Conservation (phyloP, 139 green algal genomes). For the Micromonas pusilla region DNA sequence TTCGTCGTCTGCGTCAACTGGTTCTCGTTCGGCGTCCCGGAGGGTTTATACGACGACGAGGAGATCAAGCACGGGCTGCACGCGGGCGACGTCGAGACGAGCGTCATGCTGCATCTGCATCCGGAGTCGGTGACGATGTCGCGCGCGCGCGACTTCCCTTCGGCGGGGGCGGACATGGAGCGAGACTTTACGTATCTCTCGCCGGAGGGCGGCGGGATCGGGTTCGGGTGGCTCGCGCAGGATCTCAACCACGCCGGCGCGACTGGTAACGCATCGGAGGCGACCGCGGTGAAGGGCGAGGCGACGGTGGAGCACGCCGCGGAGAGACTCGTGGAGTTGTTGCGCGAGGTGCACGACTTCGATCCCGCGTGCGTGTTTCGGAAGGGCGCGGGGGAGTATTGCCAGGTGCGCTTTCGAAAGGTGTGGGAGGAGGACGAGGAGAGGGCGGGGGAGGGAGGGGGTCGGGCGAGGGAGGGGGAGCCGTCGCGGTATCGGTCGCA, state of each 20-base stretch:
- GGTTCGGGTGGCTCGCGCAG: slow-evolving; percentile 29
- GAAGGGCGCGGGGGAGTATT: background rate
- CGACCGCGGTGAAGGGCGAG: slow-evolving; percentile 17
- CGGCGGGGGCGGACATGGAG: background rate
- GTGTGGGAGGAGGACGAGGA: background rate
- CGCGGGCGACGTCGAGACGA: slow-evolving; percentile 28
- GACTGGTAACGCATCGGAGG: slow-evolving; percentile 15
- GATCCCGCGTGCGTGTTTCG: background rate
- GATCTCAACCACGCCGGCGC: slow-evolving; percentile 18
- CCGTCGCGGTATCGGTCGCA: too few species aligned
- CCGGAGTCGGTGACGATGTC: slow-evolving; percentile 13
- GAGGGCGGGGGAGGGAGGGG: too few species aligned
- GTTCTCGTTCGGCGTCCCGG: slow-evolving; percentile 25
- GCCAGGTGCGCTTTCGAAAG: background rate
- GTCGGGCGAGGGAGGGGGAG: too few species aligned
- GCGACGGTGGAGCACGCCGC: slow-evolving; percentile 24
- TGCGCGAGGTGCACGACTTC: slow-evolving; percentile 26
- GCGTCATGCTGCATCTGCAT: slow-evolving; percentile 28
- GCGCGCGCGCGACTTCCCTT: background rate
- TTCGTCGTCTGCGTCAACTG: slow-evolving; percentile 20
- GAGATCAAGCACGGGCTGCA: slow-evolving; percentile 29
- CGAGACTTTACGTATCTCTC: slow-evolving; percentile 8
- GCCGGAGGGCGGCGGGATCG: slow-evolving; percentile 21
- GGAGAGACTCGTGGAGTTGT: slow-evolving; percentile 13
- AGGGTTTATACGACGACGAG: background rate